These are phyloP conservation scores for Talaromyces sp. DNA, from an alignment of 2,329 filamentous ascomycete genomes.

Conservation along the genomic window DNA sequence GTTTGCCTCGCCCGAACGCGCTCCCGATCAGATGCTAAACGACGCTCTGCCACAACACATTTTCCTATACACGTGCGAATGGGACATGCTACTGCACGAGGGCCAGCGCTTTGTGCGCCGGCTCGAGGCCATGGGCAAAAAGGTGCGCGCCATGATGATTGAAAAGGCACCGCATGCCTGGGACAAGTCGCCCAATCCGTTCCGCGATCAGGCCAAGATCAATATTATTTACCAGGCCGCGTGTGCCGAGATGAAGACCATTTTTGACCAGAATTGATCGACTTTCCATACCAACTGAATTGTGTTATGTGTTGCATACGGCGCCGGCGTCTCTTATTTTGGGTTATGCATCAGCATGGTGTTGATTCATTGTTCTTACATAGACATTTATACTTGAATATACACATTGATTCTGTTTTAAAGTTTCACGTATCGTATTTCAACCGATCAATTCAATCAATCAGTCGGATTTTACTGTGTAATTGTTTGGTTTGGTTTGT, in stretches of 20 bases:
- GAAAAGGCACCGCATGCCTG: constrained; percentile 43
- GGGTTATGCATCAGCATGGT: background rate
- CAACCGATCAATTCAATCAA: too few relatives aligned
- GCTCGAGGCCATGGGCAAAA: constrained; percentile 38
- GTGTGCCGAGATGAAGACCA: constrained; percentile 37
- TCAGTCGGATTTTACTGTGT: too few relatives aligned
- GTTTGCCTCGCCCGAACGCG: constrained; percentile 55
- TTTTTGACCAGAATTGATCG: constrained; percentile 27
- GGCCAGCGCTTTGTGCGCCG: constrained; percentile 43
- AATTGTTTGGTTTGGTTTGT: too few relatives aligned
- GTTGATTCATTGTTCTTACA: background rate
- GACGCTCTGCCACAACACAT: constrained; percentile 54
- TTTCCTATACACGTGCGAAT: constrained; percentile 59
- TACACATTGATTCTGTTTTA: background rate
- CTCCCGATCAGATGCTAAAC: constrained; percentile 48
- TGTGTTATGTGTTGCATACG: background rate
- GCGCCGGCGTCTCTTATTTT: background rate
- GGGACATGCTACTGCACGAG: constrained; percentile 62
- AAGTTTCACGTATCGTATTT: too few relatives aligned
- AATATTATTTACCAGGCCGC: constrained; percentile 39
- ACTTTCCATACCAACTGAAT: background rate
- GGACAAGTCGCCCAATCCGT: constrained; percentile 46
- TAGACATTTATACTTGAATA: background rate
- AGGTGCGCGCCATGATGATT: constrained; percentile 41
- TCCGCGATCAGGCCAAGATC: constrained; percentile 38